phyloP scores from a whole-genome alignment of 192 early-diverging fungal genomes.

The Podila epicladia region DNA sequence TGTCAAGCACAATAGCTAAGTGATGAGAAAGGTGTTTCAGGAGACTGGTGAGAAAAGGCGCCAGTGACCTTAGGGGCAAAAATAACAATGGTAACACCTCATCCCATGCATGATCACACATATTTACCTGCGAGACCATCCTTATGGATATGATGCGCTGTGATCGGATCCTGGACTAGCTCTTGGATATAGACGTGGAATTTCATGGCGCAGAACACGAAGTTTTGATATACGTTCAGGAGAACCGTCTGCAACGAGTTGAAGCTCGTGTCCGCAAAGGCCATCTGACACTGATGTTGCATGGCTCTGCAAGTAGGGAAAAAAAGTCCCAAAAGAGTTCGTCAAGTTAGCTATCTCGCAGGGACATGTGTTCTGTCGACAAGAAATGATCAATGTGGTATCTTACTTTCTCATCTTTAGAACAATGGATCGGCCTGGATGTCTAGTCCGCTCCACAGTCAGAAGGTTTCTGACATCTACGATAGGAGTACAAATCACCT shows the following conservation, averaged over 20 bases:
- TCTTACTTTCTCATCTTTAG: slow-evolving; percentile 46
- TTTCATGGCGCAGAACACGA: slow-evolving; percentile 78
- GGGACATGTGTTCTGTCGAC: not conserved
- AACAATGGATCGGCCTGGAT: slow-evolving; percentile 29
- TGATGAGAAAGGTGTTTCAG: not conserved
- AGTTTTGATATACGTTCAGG: slow-evolving; percentile 85
- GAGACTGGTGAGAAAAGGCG: no score
- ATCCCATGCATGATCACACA: not conserved
- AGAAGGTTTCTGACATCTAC: slow-evolving; percentile 35
- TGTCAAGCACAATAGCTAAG: slow-evolving; percentile 7
- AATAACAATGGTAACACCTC: no score
- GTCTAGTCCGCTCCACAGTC: slow-evolving; percentile 22
- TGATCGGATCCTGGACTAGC: slow-evolving; percentile 26
- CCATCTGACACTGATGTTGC: slow-evolving; percentile 67
- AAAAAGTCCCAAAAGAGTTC: not conserved
- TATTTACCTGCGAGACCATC: not conserved
- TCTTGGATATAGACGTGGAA: slow-evolving; percentile 52
- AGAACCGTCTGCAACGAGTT: slow-evolving; percentile 70
- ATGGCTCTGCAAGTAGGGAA: slow-evolving; percentile 54
- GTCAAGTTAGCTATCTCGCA: no score
- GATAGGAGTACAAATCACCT: not conserved
- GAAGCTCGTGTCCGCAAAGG: slow-evolving; percentile 71
- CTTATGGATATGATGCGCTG: slow-evolving; percentile 10
- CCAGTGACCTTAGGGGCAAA: no score
- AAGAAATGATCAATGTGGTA: not conserved